A percentile compares a stretch with the other conserved stretches of the same genome.
These are phyloP conservation scores for Candida maris DNA, from an alignment of 805 yeast genomes.

Conservation along the genomic window DNA sequence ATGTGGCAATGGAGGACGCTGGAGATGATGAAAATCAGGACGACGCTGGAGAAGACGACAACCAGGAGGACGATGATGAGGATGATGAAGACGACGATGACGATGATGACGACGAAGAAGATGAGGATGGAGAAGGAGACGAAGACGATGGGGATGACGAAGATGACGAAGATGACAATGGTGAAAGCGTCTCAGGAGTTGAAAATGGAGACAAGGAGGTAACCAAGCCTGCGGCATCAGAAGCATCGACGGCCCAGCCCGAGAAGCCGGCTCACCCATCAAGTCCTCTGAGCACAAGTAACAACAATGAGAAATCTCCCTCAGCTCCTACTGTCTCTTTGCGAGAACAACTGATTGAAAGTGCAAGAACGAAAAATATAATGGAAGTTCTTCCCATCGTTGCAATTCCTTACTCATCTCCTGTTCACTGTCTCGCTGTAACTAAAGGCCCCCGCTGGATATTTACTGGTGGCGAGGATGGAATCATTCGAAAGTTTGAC, in stretches of 20 bases:
- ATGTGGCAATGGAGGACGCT: slow-evolving; percentile 15
- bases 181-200: neutral
- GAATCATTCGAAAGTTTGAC: slow-evolving; percentile 86
- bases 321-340: slow-evolving; percentile 7
- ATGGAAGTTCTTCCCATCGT: slow-evolving; percentile 80
- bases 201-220: neutral
- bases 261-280: neutral
- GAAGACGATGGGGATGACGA: slow-evolving; percentile 18
- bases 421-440: slow-evolving; percentile 73
- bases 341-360: slow-evolving; percentile 30
- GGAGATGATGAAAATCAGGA: slow-evolving; percentile 5
- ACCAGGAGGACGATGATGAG: slow-evolving; percentile 15
- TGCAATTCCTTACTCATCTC: slow-evolving; percentile 79
- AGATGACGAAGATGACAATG: slow-evolving; percentile 7
- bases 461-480: slow-evolving; percentile 95
- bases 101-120: slow-evolving; percentile 17
- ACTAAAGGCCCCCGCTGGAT: slow-evolving; percentile 82
- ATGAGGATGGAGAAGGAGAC: slow-evolving; percentile 8
- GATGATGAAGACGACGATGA: slow-evolving; percentile 17
- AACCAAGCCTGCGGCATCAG: neutral
- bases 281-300: too few relatives aligned
- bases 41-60: slow-evolving; percentile 17
- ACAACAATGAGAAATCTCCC: neutral
- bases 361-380: slow-evolving; percentile 48
- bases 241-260: neutral